phyloP scores from a whole-genome alignment of 139 green algal species.

The Haematococcus sp. region DNA sequence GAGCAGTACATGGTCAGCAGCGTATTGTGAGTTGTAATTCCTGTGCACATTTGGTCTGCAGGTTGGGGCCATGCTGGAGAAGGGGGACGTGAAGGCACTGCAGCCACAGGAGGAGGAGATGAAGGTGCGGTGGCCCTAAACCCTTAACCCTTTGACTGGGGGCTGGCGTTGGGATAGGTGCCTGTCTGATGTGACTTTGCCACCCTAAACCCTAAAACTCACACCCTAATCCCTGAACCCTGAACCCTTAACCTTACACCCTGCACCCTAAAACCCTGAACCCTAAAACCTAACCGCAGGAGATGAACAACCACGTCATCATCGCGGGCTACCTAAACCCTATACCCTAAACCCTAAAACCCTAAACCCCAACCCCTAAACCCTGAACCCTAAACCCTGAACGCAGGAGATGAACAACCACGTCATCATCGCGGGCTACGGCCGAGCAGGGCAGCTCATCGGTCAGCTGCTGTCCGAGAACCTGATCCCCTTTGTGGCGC shows the following conservation, averaged over 20 bases:
- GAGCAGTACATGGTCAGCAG: no score
- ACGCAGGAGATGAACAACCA: constrained; percentile 80
- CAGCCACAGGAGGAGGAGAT: constrained; percentile 73
- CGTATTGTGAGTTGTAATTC: no score
- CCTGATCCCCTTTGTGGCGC: constrained; percentile 95
- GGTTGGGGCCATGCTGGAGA: constrained; percentile 81
- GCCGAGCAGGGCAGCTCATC: constrained; percentile 87
- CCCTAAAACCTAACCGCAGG: no score
- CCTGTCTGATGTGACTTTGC: no score
- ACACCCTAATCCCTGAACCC: no score
- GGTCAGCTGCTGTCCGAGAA: constrained; percentile 90
- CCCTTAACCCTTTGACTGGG: neutral
- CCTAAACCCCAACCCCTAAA: neutral
- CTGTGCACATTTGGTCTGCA: constrained; percentile 72
- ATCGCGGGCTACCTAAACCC: constrained; percentile 82
- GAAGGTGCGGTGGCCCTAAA: constrained; percentile 12
- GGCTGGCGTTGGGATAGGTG: no score
- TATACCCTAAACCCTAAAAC: neutral
- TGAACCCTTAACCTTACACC: no score
- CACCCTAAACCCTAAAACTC: no score
- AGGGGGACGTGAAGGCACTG: constrained; percentile 72
- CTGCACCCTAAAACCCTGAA: no score
- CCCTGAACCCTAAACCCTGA: neutral
- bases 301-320: constrained; percentile 91
- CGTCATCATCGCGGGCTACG: constrained; percentile 93